A percentile compares a stretch with the other conserved stretches of the same genome.
These are phyloP conservation scores for Mycena crocata DNA, from an alignment of 768 basidiomycete species.

Conservation along the genomic window DNA sequence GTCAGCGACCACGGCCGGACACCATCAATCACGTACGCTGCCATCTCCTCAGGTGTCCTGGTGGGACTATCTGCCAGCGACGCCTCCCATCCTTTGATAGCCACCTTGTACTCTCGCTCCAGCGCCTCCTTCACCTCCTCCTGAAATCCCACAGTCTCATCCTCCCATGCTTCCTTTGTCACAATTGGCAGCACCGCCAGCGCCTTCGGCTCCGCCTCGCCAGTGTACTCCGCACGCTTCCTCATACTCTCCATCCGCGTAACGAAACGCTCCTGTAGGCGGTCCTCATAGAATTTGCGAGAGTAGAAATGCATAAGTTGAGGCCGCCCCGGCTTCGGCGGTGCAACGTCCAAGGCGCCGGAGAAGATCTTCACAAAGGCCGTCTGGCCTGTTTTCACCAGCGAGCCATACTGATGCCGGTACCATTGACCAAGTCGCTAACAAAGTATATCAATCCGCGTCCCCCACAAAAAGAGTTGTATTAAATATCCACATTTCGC, in stretches of 20 bases:
- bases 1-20: no score
- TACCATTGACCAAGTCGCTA: slow-evolving; percentile 5
- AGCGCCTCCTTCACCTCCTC: no score
- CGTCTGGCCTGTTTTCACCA: neutral
- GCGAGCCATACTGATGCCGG: neutral
- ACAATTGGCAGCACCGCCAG: no score
- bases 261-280: neutral
- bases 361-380: slow-evolving; percentile 5
- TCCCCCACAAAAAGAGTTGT: no score
- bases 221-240: neutral
- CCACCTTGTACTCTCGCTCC: no score
- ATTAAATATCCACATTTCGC: neutral
- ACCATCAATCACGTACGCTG: no score
- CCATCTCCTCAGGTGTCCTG: no score
- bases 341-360: neutral
- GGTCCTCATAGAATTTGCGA: neutral
- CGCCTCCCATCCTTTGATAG: no score
- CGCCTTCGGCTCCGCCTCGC: neutral
- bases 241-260: neutral
- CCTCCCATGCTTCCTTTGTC: no score
- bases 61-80: no score
- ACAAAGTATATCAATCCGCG: neutral
- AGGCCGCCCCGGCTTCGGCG: neutral
- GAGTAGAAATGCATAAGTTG: slow-evolving; percentile 2
- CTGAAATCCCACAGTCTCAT: no score